Evolutionary conservation across 306 rosid genomes (phyloP), one percentile per base, ranked within the genome.

Genomic region (Arachis hypogaea): DNA sequence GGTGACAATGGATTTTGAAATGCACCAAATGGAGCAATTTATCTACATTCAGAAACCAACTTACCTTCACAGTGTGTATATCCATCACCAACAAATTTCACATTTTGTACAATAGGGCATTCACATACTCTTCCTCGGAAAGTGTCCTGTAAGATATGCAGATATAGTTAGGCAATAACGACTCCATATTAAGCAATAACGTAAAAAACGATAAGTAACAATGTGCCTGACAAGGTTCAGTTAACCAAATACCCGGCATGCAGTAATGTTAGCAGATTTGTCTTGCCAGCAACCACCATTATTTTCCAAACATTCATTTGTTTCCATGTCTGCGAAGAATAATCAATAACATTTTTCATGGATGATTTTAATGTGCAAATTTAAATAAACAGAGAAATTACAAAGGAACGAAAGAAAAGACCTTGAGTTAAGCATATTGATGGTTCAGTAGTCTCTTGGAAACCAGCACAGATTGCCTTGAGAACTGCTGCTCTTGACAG

Each of bases 211-310:
- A 47, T 63, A 75, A 54, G 14, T 30, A 66, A 12, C n/a, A 69
- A 70, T 38, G 60, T 22, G 49, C n/a, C 22, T 63, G 41, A 30
- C 63, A 77, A 67, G 43, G 72, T 56, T 54, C 36, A 40, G 51
- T 66, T 41, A 79, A 78, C 56, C 44, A 29, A 73, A 84, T 92
- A 94, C 99, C 95, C 87, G 83, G 97, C 99, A 94, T 22, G 99
- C 96, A 14, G 97, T 84, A 52, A 94, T 62, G 80, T 94, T 92
- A 46, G 95, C 70, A 71, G 81, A 66, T 70, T 78, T 82, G 54
- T 94, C 93, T 59, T 81, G 66, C 98, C 98, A 94, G 83, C 97
- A 94, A 77, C 98, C 98, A 69, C 97, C 98, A 59, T 94, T 87
- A 81, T 89, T 94, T 45, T 82, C 93, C 82, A 92, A 81, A 82